A percentile compares a stretch with the other conserved stretches of the same genome.
Evolutionary conservation across 305 asterid species (phyloP).

Genomic region (Rubia occidens): DNA sequence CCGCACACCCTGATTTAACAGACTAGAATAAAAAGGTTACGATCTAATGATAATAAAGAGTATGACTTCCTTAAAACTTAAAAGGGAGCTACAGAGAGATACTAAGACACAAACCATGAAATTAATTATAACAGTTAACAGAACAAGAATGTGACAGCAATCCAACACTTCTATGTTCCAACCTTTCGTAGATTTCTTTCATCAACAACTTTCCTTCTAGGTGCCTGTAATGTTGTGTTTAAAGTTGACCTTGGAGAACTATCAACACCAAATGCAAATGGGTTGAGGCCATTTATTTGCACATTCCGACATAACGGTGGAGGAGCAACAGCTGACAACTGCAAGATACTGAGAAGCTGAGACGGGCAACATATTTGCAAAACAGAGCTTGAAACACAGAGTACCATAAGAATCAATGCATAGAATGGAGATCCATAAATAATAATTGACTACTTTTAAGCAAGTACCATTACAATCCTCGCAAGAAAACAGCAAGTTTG

Average conservation of each 20-base stretch:
- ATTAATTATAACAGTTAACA: background rate
- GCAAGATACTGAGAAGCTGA: slow-evolving; percentile 23
- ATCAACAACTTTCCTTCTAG: slow-evolving; percentile 89
- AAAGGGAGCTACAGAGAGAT: background rate
- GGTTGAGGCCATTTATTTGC: slow-evolving; percentile 54
- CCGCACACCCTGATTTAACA: background rate
- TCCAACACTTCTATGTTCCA: slow-evolving; percentile 15
- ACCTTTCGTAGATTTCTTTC: slow-evolving; percentile 96
- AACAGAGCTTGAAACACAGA: background rate
- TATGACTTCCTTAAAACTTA: background rate
- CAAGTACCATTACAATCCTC: background rate
- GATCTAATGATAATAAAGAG: background rate
- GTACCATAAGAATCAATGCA: background rate
- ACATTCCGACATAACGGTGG: slow-evolving; percentile 78
- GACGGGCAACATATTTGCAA: slow-evolving; percentile 8
- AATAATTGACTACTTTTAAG: background rate
- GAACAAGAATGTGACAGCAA: background rate
- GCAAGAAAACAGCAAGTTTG: background rate
- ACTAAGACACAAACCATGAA: background rate
- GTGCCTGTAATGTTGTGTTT: slow-evolving; percentile 62
- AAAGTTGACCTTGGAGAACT: slow-evolving; percentile 52
- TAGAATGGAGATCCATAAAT: background rate
- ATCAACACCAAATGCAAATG: slow-evolving; percentile 55
- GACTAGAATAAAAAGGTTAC: background rate
- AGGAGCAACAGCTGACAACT: slow-evolving; percentile 87